A percentile compares a stretch with the other conserved stretches of the same genome.
Conservation (phyloP, 1,139 yeast species). For the Zygoascus hellenicus region DNA sequence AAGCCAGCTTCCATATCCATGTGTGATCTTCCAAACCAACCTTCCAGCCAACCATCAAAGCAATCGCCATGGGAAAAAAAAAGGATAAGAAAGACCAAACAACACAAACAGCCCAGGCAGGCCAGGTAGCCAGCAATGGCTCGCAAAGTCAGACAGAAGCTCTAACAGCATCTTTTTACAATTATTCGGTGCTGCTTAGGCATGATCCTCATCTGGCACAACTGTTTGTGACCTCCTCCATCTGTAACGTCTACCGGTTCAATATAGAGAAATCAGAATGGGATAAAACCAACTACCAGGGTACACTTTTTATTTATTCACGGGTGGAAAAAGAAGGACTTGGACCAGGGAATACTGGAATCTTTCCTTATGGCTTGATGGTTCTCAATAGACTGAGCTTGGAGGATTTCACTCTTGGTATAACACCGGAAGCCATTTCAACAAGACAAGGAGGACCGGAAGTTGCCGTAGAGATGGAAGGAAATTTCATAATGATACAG, state of each 20-base stretch:
- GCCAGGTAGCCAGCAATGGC: constrained; percentile 17
- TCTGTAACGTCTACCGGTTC: constrained; percentile 72
- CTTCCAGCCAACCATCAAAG: neutral
- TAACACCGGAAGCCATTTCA: constrained; percentile 52
- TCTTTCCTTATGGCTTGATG: constrained; percentile 70
- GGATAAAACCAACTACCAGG: constrained; percentile 75
- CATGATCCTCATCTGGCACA: constrained; percentile 80
- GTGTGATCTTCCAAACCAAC: too few species aligned
- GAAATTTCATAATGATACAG: constrained; percentile 72
- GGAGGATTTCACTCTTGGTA: constrained; percentile 74
- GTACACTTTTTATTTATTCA: constrained; percentile 74
- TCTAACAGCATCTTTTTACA: constrained; percentile 34
- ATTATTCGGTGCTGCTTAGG: constrained; percentile 73
- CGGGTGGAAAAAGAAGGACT: constrained; percentile 38
- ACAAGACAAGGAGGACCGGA: constrained; percentile 41
- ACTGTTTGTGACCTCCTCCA: constrained; percentile 67
- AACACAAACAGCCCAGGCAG: constrained; percentile 14
- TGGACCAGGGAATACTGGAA: constrained; percentile 21
- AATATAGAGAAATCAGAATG: constrained; percentile 64
- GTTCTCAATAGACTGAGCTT: constrained; percentile 70
- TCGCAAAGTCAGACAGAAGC: too few species aligned
- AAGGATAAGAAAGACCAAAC: constrained; percentile 9
- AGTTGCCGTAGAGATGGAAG: constrained; percentile 74
- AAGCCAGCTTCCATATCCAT: too few species aligned
- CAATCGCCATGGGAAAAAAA: constrained; percentile 16